Base-by-base conservation (phyloP, 805 yeast species). In the Ogataea naganishii region DNA sequence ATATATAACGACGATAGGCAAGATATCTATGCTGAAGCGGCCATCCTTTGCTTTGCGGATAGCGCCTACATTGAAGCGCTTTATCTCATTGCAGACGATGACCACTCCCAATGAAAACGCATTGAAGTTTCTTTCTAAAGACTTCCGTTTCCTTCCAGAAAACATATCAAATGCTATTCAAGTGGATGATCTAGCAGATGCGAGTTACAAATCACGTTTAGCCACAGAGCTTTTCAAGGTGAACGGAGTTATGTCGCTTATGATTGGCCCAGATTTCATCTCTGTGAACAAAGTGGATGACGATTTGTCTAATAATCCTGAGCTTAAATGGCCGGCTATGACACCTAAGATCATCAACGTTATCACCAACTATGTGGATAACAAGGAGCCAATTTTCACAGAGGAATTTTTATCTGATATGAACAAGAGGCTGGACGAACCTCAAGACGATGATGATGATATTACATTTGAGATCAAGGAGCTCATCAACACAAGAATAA, bases 51-150 rank as follows among this genome's bases (percentile, higher is more conserved):
- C n/a, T n/a, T n/a, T n/a, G n/a, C n/a, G n/a, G n/a, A n/a, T n/a
- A n/a, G n/a, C n/a, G n/a, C n/a, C n/a, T n/a, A n/a, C n/a, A n/a
- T n/a, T n/a, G n/a, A 27, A 24, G 16, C 34, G 52, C 31, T 32
- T 38, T 18, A 24, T 43, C 7, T 36, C 47, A 1, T 28, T 53
- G 4, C 60, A 67, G 38, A 59, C 84, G 0, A 47, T 68, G 13
- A 60, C 77, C 2, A 80, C 92, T 0, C 92, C 92, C 10, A 80
- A 80, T 45, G 82, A 75, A 30, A 75, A 80, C 50, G 86, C 92
- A 1, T 54, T 80, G 32, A 80, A 80, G 46, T 80, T 77, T 46
- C 59, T 77, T 7, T 58, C 74, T 2, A 58, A 58, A 10, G 72
- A 69, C 30, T 50, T 47, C 37, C 46, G 49, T n/a, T 65, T 72